phyloP scores from a whole-genome alignment of 2,329 filamentous ascomycete species.

The Colletotrichum sp. region DNA sequence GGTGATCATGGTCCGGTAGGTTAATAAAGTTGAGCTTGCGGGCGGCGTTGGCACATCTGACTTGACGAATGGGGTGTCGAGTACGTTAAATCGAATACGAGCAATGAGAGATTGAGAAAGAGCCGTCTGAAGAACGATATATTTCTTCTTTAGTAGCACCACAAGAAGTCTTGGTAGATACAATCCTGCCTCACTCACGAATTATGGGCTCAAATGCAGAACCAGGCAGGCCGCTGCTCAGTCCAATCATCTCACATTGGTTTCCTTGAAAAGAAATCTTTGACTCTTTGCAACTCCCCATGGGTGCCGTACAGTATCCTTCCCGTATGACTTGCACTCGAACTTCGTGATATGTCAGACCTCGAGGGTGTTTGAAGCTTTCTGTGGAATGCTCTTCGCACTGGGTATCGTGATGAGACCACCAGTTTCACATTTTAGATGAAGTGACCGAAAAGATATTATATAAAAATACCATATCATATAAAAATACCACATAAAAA shows the following conservation, averaged over 20 bases:
- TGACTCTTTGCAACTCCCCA: background rate
- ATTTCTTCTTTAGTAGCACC: background rate
- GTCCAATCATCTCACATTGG: background rate
- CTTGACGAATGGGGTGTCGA: background rate
- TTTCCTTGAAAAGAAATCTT: background rate
- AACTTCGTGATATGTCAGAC: background rate
- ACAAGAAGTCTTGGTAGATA: background rate
- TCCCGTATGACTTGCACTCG: background rate
- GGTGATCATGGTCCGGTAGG: background rate
- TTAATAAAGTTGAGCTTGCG: background rate
- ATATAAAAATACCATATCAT: background rate
- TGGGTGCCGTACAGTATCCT: background rate
- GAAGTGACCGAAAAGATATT: background rate
- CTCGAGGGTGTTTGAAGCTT: background rate
- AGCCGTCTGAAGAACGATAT: background rate
- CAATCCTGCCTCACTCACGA: too few species aligned
- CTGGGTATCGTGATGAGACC: background rate
- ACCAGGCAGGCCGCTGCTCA: background rate
- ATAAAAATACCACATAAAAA: background rate
- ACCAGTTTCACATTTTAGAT: background rate
- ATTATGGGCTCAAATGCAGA: background rate
- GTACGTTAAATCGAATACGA: background rate
- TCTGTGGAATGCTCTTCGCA: background rate
- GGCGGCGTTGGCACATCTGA: background rate
- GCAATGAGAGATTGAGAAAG: background rate